Base-by-base conservation (phyloP, 345 rosid species). In the Salix arbutifolia region DNA sequence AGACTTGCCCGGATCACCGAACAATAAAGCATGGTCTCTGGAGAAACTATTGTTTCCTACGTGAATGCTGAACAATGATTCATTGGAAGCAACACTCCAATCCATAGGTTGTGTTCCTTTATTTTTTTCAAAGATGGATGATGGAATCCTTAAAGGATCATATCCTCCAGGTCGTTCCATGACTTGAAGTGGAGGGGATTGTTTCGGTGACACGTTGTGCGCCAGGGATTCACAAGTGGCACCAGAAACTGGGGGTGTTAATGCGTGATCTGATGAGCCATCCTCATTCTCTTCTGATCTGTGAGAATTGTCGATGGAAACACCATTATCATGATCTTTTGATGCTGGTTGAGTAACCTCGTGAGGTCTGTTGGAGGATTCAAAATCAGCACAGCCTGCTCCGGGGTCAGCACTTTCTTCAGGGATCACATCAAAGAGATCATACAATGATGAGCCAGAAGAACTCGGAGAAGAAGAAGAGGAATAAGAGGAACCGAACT, bases 41-140 rank as follows among this genome's bases (percentile, higher is more conserved):
- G 84, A 73, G 75, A 89, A 90, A 81, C 97, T 93, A 69, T 67
- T 84, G 48, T 78, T 81, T 69, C 94, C 94, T 80, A 86, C 33
- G 28, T 87, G 91, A 78, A 93, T 67, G 79, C 98, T 93, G 64
- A 93, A 93, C 65, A 93, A 80, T 5, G 98, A 90, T 11, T 89
- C 97, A 6, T 83, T 84, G 46, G 94, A 89, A 80, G 90, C 79
- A 66, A 76, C 75, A 67, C 93, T 96, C 94, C 95, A 90, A 21
- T 89, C 97, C 40, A 78, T 77, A 46, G 83, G 87, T 18, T 84
- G 30, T 37, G 80, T 53, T 3, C 91, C 76, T 76, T 76, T 80
- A 75, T 70, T 84, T 37, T 81, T 83, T 74, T 83, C 91, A 71
- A 91, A 90, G 65, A 90, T 71, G 48, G 87, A 76, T 10, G 88